Percentiles rank a stretch among this genome's conserved stretches.
phyloP scores from a whole-genome alignment of 2,329 filamentous ascomycete genomes.

The Mycosphaerelloides madeirae region DNA sequence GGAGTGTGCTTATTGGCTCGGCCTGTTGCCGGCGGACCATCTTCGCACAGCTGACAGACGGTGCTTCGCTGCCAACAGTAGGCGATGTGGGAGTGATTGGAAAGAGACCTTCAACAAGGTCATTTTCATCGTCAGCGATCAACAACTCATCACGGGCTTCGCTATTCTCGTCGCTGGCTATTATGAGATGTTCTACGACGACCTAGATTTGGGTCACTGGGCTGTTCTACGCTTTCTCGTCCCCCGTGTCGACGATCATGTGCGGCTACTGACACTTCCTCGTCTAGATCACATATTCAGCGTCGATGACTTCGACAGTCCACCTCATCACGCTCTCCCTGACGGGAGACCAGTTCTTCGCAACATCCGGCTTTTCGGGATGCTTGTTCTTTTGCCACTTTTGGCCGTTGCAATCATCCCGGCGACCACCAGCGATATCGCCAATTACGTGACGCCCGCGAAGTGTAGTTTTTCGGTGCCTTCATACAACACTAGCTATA shows the following conservation, averaged over 20 bases:
- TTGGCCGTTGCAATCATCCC: constrained; percentile 5
- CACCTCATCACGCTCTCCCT: constrained; percentile 16
- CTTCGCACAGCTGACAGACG: not conserved
- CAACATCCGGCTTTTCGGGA: constrained; percentile 4
- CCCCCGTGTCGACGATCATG: too few species aligned
- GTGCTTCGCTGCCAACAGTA: constrained; percentile 1
- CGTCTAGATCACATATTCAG: constrained; percentile 13
- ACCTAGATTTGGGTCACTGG: constrained; percentile 11
- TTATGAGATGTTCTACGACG: not conserved
- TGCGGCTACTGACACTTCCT: too few species aligned
- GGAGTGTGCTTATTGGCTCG: constrained; percentile 3
- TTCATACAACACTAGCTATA: too few species aligned
- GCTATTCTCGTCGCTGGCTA: constrained; percentile 11
- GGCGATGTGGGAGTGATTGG: not conserved
- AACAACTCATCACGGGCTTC: constrained; percentile 16
- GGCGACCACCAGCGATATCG: too few species aligned
- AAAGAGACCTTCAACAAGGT: not conserved
- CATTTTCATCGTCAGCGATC: constrained; percentile 11
- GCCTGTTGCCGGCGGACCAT: constrained; percentile 2
- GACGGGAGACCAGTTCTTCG: constrained; percentile 7
- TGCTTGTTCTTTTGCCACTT: constrained; percentile 7
- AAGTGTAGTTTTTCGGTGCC: too few species aligned
- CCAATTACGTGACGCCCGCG: too few species aligned
- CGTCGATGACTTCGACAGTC: constrained; percentile 17
- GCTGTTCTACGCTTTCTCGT: too few species aligned